Conservation (phyloP, 371 early-diverging fungal genomes). For the Blyttiomyces sp. region DNA sequence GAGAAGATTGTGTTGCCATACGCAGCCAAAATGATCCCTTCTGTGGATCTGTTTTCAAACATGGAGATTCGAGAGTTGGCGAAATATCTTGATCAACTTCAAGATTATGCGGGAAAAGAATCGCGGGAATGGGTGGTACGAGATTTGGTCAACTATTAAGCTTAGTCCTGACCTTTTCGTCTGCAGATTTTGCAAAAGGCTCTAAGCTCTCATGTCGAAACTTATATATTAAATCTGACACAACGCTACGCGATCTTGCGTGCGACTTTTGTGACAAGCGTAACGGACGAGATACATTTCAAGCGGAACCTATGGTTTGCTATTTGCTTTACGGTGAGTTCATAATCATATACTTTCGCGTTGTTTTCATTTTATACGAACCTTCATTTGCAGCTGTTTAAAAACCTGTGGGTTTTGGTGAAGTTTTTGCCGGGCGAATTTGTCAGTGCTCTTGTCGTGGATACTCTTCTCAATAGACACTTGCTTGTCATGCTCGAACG, state of each 20-base stretch:
- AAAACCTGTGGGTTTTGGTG: neutral
- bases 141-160: neutral
- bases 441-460: too few relatives aligned
- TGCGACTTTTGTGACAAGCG: neutral
- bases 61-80: neutral
- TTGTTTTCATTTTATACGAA: neutral
- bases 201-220: neutral
- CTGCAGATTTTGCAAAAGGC: neutral
- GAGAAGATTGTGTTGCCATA: neutral
- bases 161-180: neutral
- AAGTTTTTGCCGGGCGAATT: neutral
- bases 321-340: too few relatives aligned
- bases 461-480: too few relatives aligned
- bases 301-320: too few relatives aligned
- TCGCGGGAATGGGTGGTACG: neutral
- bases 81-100: neutral
- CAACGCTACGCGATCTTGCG: neutral
- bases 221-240: neutral
- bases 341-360: neutral
- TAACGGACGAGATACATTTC: too few relatives aligned
- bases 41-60: neutral
- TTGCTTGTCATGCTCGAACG: too few relatives aligned
- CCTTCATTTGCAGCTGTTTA: neutral
- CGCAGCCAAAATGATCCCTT: neutral
- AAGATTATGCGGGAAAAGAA: neutral